Percentiles rank a stretch among this genome's conserved stretches.
These are phyloP conservation scores for Sugiyamaella neomexicana DNA, from an alignment of 1,139 yeast genomes.

Conservation along the genomic window DNA sequence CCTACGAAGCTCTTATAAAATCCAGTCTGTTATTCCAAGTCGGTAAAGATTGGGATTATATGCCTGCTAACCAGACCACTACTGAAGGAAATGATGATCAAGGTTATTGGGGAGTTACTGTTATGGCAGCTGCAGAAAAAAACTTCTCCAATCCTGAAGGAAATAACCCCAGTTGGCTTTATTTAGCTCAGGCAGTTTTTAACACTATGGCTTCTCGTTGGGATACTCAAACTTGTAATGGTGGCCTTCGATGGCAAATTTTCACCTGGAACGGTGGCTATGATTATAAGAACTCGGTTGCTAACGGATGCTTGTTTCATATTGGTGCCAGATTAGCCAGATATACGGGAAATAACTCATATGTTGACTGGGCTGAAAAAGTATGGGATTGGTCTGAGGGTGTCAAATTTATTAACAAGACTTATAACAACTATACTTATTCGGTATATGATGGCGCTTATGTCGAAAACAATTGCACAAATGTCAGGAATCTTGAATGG, in stretches of 20 bases:
- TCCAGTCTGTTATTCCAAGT: slow-evolving; percentile 63
- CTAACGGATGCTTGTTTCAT: slow-evolving; percentile 76
- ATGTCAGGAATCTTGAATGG: slow-evolving; percentile 60
- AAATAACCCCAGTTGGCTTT: slow-evolving; percentile 60
- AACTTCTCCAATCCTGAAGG: slow-evolving; percentile 66
- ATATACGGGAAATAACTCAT: slow-evolving; percentile 55
- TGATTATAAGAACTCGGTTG: slow-evolving; percentile 73
- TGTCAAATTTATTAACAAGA: slow-evolving; percentile 48
- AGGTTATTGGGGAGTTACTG: slow-evolving; percentile 87
- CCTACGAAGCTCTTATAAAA: slow-evolving; percentile 56
- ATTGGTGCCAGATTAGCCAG: slow-evolving; percentile 77
- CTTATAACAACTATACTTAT: slow-evolving; percentile 39
- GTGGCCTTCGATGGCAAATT: slow-evolving; percentile 88
- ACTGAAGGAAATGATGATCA: slow-evolving; percentile 93
- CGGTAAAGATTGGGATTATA: slow-evolving; percentile 66
- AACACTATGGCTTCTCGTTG: slow-evolving; percentile 75
- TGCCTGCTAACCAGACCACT: slow-evolving; percentile 72
- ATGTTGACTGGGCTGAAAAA: slow-evolving; percentile 61
- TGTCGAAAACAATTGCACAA: slow-evolving; percentile 56
- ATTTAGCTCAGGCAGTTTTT: slow-evolving; percentile 71
- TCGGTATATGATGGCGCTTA: slow-evolving; percentile 61
- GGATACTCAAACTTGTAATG: slow-evolving; percentile 64
- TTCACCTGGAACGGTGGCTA: slow-evolving; percentile 75
- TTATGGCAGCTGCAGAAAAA: slow-evolving; percentile 78
- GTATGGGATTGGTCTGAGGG: slow-evolving; percentile 71